Conservation (phyloP, 1,139 yeast genomes). For the Debaryomycetaceae sp. region DNA sequence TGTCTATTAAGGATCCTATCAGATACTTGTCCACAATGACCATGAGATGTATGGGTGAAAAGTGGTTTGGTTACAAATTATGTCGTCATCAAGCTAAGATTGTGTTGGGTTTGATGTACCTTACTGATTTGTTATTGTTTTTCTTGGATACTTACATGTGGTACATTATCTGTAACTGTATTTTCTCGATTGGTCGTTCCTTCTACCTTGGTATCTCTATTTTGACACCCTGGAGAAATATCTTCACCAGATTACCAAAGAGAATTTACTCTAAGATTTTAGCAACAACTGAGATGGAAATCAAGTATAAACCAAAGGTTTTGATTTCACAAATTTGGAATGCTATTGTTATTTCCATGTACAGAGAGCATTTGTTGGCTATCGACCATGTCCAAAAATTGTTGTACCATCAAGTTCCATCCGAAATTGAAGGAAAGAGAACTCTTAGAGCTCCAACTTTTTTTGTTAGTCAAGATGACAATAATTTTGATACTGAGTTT, state of each 20-base stretch:
- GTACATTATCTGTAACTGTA: constrained; percentile 94
- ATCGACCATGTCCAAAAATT: constrained; percentile 97
- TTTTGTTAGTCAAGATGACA: constrained; percentile 97
- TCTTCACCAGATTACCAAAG: constrained; percentile 95
- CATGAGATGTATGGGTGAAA: constrained; percentile 73
- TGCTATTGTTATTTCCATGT: constrained; percentile 96
- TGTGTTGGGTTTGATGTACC: constrained; percentile 86
- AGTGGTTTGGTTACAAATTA: constrained; percentile 72
- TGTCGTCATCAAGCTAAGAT: constrained; percentile 86
- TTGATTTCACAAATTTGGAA: constrained; percentile 98
- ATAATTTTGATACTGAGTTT: constrained; percentile 89
- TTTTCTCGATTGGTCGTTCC: constrained; percentile 94
- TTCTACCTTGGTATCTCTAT: constrained; percentile 98
- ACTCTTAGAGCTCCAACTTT: constrained; percentile 98
- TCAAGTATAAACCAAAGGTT: constrained; percentile 97
- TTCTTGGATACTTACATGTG: constrained; percentile 98
- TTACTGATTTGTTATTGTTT: constrained; percentile 90
- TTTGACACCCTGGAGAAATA: constrained; percentile 98
- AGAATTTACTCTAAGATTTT: constrained; percentile 95
- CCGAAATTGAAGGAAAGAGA: constrained; percentile 96
- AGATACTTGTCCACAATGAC: constrained; percentile 53
- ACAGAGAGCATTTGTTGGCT: constrained; percentile 95
- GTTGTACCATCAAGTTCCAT: constrained; percentile 96
- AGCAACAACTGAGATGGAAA: constrained; percentile 98
- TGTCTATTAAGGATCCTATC: constrained; percentile 92